Conservation (phyloP, 768 basidiomycete species). For the Tulasnella sp. region DNA sequence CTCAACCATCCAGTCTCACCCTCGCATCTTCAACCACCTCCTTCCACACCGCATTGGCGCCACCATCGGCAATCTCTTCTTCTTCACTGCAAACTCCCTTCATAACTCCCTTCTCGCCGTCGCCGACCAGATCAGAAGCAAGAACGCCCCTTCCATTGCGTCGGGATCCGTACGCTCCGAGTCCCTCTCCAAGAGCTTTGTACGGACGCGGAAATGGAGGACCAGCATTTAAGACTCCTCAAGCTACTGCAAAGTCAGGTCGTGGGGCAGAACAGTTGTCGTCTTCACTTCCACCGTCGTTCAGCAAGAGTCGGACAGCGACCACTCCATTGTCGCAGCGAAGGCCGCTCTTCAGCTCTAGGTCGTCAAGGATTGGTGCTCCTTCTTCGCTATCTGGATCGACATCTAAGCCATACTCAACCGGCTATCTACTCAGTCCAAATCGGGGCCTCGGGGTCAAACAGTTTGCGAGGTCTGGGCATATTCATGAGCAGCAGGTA, state of each 20-base stretch:
- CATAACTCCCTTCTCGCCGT: neutral
- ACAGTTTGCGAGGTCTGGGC: neutral
- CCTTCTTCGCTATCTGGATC: neutral
- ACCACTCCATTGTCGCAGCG: neutral
- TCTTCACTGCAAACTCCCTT: neutral
- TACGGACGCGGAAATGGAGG: neutral
- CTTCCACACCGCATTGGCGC: neutral
- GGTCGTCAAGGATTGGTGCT: neutral
- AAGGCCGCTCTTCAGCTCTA: neutral
- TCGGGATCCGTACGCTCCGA: neutral
- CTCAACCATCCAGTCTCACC: neutral
- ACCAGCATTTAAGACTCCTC: neutral
- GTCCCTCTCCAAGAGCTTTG: neutral
- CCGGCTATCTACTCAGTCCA: neutral
- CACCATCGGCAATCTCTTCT: neutral
- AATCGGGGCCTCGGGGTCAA: neutral
- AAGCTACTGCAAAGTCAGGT: neutral
- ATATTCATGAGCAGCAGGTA: slow-evolving; percentile 5
- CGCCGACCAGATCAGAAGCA: neutral
- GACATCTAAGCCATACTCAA: neutral
- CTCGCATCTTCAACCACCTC: neutral
- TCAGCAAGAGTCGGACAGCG: neutral
- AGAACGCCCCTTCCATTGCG: neutral
- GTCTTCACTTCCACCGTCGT: neutral
- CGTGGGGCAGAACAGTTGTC: neutral